These are phyloP conservation scores for Tubosaeta brunneosetosa DNA, from an alignment of 768 basidiomycete species.

Conservation along the genomic window DNA sequence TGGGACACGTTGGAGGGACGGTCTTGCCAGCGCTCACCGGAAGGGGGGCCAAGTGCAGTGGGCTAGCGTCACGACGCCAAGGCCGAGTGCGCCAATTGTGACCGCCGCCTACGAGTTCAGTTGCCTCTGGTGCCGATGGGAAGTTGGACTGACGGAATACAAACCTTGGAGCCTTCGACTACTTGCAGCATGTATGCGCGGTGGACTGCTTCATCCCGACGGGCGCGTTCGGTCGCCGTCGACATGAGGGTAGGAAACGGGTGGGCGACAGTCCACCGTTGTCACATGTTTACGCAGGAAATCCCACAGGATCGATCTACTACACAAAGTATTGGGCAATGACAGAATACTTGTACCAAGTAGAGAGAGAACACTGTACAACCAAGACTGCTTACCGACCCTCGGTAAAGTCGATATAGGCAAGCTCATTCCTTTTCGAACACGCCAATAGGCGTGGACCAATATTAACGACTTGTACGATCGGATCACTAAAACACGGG, in stretches of 20 bases:
- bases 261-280: neutral
- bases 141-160: conserved; percentile 18
- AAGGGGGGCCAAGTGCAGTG: conserved; percentile 74
- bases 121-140: neutral
- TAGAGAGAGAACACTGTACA: neutral
- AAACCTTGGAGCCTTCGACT: conserved; percentile 52
- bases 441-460: conserved; percentile 34
- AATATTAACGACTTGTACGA: conserved; percentile 36
- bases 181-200: conserved; percentile 56
- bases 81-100: conserved; percentile 48
- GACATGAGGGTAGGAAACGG: conserved; percentile 18
- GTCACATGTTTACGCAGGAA: neutral
- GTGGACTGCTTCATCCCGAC: conserved; percentile 51
- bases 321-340: neutral
- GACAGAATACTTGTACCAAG: neutral
- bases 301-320: neutral
- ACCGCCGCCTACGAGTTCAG: conserved; percentile 44
- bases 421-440: conserved; percentile 36
- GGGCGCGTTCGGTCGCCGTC: conserved; percentile 29
- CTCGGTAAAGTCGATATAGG: conserved; percentile 14
- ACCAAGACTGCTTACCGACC: neutral
- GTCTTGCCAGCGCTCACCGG: conserved; percentile 39
- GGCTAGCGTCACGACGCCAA: conserved; percentile 56
- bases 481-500: conserved; percentile 33
- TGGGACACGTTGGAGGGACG: neutral